Percentiles rank a stretch among this genome's conserved stretches.
Conservation (phyloP, 371 early-diverging fungal genomes). For the Saksenaea oblongispora region DNA sequence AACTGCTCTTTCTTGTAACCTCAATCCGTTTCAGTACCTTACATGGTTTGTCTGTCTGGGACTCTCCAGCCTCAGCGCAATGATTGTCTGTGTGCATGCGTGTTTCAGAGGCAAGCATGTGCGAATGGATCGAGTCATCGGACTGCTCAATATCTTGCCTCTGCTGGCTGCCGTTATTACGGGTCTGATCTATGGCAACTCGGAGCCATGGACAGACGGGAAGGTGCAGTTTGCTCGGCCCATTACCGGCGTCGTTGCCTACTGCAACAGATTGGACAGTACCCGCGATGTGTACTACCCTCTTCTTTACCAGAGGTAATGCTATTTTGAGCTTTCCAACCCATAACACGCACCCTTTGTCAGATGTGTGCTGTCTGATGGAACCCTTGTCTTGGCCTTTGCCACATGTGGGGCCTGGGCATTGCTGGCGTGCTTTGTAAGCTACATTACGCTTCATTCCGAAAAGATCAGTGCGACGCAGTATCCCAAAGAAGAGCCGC, state of each 20-base stretch:
- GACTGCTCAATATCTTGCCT: neutral
- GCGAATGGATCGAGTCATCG: neutral
- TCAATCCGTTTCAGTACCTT: neutral
- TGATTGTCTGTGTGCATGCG: neutral
- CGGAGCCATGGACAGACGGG: neutral
- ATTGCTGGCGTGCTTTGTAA: neutral
- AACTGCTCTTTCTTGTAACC: no score
- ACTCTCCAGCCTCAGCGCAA: neutral
- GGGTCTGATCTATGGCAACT: neutral
- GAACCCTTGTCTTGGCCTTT: neutral
- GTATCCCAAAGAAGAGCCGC: neutral
- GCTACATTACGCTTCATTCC: neutral
- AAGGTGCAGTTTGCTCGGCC: neutral
- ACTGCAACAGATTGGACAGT: neutral
- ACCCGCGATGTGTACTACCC: neutral
- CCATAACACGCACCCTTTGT: neutral
- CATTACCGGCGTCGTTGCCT: neutral
- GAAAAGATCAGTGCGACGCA: neutral
- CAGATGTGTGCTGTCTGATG: neutral
- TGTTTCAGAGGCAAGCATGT: neutral
- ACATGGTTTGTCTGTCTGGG: conserved; percentile 3
- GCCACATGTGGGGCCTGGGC: neutral
- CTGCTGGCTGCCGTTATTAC: neutral
- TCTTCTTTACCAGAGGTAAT: neutral
- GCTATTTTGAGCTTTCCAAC: neutral